Percentiles rank a stretch among this genome's conserved stretches.
These are phyloP conservation scores for Paracamarosporium sp. DNA, from an alignment of 2,329 filamentous ascomycete species.

Conservation along the genomic window DNA sequence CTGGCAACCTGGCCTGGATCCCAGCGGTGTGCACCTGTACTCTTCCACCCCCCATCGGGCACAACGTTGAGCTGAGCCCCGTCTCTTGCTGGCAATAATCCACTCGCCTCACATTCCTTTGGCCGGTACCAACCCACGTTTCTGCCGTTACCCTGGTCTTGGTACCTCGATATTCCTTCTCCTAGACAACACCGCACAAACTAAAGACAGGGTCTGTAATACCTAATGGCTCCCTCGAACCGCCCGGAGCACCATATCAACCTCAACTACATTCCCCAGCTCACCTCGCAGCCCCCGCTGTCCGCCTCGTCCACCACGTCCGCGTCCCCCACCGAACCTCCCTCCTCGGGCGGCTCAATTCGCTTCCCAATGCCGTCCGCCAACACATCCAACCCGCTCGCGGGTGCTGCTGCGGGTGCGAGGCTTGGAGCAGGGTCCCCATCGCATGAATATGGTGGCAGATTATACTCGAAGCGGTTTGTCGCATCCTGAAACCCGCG, in stretches of 20 bases:
- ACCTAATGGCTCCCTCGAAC: conserved; percentile 85
- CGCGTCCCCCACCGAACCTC: conserved; percentile 80
- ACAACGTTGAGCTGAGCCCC: conserved; percentile 32
- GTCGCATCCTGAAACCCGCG: conserved; percentile 48
- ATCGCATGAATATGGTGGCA: conserved; percentile 82
- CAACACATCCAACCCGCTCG: conserved; percentile 63
- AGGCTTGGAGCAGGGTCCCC: conserved; percentile 93
- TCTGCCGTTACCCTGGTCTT: conserved; percentile 46
- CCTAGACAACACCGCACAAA: conserved; percentile 26
- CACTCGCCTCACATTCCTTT: conserved; percentile 48
- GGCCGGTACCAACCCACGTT: conserved; percentile 48
- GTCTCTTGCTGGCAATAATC: conserved; percentile 42
- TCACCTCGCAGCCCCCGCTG: conserved; percentile 70
- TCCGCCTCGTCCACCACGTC: conserved; percentile 81
- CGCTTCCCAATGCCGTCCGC: conserved; percentile 77
- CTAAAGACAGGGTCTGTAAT: conserved; percentile 63
- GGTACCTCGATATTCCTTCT: conserved; percentile 40
- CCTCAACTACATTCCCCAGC: conserved; percentile 78
- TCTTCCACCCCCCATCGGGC: conserved; percentile 25
- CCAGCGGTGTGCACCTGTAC: conserved; percentile 25
- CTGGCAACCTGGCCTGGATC: conserved; percentile 39
- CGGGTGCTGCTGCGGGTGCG: conserved; percentile 60
- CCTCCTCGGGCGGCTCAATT: conserved; percentile 63
- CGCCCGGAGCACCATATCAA: conserved; percentile 84
- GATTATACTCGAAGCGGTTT: conserved; percentile 93